These are phyloP conservation scores for Hymenoscyphus fraxineus DNA, from an alignment of 2,329 filamentous ascomycete species.

Conservation along the genomic window DNA sequence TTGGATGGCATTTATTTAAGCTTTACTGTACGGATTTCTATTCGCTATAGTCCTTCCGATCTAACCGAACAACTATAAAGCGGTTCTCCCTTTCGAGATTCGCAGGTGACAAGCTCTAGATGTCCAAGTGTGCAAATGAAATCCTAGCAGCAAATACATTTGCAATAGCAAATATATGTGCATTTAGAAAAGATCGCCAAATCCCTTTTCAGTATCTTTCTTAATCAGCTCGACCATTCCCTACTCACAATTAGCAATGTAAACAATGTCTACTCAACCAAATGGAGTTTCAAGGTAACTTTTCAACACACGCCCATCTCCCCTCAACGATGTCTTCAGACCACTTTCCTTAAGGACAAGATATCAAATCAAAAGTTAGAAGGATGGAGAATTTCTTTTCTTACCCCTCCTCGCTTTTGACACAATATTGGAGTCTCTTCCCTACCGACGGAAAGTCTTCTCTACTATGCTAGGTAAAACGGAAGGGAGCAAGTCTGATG, in stretches of 20 bases:
- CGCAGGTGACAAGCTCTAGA: not conserved
- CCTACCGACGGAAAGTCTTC: no score
- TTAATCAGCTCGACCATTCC: conserved; percentile 94
- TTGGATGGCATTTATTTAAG: not conserved
- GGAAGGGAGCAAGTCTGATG: no score
- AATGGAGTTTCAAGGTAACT: not conserved
- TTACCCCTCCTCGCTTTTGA: no score
- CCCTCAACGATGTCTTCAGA: no score
- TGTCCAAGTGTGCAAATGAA: not conserved
- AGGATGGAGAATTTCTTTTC: not conserved
- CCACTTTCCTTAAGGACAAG: no score
- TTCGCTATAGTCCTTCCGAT: not conserved
- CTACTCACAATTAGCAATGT: conserved; percentile 36
- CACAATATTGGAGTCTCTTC: no score
- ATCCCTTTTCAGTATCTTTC: conserved; percentile 87
- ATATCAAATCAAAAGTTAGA: not conserved
- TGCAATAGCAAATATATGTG: not conserved
- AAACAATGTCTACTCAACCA: not conserved
- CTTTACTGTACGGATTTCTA: not conserved
- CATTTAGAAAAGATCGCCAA: conserved; percentile 75
- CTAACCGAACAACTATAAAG: not conserved
- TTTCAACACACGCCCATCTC: not conserved
- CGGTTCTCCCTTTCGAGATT: not conserved
- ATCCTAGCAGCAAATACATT: not conserved
- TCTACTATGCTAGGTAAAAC: no score